Conservation (phyloP, 1,284 basidiomycete genomes). For the Apiotrichum siamense region DNA sequence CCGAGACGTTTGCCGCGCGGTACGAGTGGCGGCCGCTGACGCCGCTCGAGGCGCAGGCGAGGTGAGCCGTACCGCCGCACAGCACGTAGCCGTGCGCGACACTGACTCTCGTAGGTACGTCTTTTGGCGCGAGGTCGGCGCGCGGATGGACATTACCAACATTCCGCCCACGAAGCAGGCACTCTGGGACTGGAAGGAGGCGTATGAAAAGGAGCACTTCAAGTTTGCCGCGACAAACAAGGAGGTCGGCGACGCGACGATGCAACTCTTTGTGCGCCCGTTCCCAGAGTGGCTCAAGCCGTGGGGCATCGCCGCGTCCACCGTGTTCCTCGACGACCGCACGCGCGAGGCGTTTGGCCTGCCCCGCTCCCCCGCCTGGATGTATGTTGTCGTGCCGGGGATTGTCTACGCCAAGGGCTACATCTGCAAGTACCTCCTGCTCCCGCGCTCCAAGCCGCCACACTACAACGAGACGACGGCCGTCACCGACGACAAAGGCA, state of each 20-base stretch:
- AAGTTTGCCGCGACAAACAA: constrained; percentile 7
- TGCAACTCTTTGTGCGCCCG: constrained; percentile 6
- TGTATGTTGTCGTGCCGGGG: constrained; percentile 5
- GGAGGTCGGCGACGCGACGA: constrained; percentile 9
- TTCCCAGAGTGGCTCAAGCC: constrained; percentile 1
- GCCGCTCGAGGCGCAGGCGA: constrained; percentile 11
- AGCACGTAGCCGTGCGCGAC: too few species aligned
- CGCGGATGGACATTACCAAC: constrained; percentile 13
- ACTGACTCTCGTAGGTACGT: constrained; percentile 12
- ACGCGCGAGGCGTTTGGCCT: constrained; percentile 11
- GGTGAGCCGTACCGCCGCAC: too few species aligned
- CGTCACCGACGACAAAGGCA: not conserved
- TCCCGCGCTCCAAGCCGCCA: constrained; percentile 2
- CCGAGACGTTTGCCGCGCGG: not conserved
- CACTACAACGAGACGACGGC: not conserved
- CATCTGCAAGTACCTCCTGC: not conserved
- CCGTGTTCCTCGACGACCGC: constrained; percentile 13
- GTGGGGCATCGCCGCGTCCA: not conserved
- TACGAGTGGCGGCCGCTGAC: constrained; percentile 9
- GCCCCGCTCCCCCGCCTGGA: not conserved
- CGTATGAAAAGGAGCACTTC: constrained; percentile 4
- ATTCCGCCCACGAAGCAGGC: constrained; percentile 8
- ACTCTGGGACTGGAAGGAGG: constrained; percentile 6
- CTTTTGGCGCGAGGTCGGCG: constrained; percentile 18
- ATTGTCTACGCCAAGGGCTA: constrained; percentile 7